Evolutionary conservation across 1,284 basidiomycete species (phyloP).

Genomic region (Malassezia dermatis): DNA sequence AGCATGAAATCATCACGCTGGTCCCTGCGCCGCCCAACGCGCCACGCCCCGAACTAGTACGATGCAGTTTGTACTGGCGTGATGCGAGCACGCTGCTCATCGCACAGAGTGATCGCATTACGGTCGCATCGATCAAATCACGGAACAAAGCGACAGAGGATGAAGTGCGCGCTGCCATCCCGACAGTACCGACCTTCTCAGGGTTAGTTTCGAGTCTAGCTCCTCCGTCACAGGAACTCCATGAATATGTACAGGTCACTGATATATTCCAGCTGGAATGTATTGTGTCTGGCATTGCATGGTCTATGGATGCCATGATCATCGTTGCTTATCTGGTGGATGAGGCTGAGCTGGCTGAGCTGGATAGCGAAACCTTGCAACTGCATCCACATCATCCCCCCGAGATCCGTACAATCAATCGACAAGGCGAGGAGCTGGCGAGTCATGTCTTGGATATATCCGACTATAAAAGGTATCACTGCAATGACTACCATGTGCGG

Average conservation of each 20-base stretch:
- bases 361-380: conserved; percentile 51
- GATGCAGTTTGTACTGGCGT: conserved; percentile 81
- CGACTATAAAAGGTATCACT: conserved; percentile 71
- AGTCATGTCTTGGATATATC: conserved; percentile 72
- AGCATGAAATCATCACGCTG: conserved; percentile 70
- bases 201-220: background rate
- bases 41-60: conserved; percentile 83
- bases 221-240: background rate
- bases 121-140: conserved; percentile 56
- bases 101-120: conserved; percentile 89
- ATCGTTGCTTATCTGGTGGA: conserved; percentile 61
- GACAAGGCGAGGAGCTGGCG: conserved; percentile 75
- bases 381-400: conserved; percentile 71
- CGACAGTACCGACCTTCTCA: conserved; percentile 11
- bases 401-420: conserved; percentile 81
- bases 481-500: conserved; percentile 74
- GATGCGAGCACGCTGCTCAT: conserved; percentile 76
- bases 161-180: conserved; percentile 15
- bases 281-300: conserved; percentile 82
- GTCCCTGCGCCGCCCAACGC: conserved; percentile 71
- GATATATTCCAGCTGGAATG: conserved; percentile 87
- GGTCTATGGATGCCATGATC: conserved; percentile 61
- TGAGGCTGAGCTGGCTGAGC: conserved; percentile 35
- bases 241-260: conserved; percentile 64
- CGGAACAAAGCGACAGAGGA: conserved; percentile 15